Evolutionary conservation across 352 stramenopile genomes (phyloP).

Genomic region (Globisporangium acanthophoron): DNA sequence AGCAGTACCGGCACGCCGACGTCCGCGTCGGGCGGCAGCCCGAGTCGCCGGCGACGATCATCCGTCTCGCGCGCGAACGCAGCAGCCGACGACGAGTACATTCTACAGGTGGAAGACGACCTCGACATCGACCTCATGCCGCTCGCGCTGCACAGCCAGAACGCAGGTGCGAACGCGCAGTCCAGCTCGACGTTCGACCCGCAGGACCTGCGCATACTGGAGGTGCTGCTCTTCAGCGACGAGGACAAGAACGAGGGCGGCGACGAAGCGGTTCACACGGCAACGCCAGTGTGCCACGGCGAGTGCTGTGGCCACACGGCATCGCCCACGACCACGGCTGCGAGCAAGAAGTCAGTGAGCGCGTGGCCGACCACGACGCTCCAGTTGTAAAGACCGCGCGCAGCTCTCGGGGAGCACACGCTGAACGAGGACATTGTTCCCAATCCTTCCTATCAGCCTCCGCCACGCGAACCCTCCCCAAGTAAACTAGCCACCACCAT

Average conservation of each 20-base stretch:
- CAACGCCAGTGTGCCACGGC: background rate
- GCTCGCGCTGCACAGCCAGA: constrained; percentile 25
- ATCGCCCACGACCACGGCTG: background rate
- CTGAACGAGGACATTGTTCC: background rate
- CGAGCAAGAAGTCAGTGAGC: background rate
- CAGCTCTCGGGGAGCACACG: too few species aligned
- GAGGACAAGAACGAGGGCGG: constrained; percentile 35
- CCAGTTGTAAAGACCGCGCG: background rate
- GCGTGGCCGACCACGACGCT: background rate
- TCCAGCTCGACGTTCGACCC: constrained; percentile 30
- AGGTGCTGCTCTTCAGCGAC: constrained; percentile 47
- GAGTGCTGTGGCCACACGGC: constrained; percentile 1
- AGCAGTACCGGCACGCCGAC: constrained; percentile 6
- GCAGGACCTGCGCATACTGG: constrained; percentile 44
- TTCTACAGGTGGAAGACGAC: constrained; percentile 12
- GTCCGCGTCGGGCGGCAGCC: background rate
- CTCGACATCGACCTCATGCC: constrained; percentile 18
- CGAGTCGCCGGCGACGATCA: background rate
- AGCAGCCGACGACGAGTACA: constrained; percentile 2
- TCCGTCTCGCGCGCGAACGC: background rate
- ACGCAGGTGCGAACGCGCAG: constrained; percentile 5
- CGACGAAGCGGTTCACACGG: background rate
- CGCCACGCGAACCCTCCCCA: background rate
- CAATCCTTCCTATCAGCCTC: background rate
- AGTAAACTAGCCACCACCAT: constrained; percentile 1